Conservation (phyloP, 116 monocot species). For the Iris pallida region DNA sequence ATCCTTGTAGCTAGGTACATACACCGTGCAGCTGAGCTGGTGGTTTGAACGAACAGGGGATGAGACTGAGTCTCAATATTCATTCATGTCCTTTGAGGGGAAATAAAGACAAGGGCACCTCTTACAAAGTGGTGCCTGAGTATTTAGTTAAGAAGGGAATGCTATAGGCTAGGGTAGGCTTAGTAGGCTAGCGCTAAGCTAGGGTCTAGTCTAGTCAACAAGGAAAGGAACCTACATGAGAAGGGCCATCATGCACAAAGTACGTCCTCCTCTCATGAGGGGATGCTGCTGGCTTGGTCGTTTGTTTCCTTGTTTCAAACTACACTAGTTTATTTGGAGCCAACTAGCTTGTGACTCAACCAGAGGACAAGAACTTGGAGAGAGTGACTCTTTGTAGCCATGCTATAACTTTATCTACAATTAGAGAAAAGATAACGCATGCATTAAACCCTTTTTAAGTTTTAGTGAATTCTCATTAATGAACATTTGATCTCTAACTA, state of each 20-base stretch:
- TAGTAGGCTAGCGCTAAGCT: slow-evolving; percentile 6
- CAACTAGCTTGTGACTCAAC: neutral
- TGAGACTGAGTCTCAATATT: slow-evolving; percentile 9
- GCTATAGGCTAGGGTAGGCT: slow-evolving; percentile 26
- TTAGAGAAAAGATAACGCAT: too few species aligned
- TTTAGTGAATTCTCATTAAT: too few species aligned
- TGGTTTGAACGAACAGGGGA: neutral
- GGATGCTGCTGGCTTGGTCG: neutral
- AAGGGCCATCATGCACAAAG: slow-evolving; percentile 19
- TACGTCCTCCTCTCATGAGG: too few species aligned
- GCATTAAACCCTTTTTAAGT: too few species aligned
- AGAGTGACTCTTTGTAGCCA: too few species aligned
- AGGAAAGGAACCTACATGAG: slow-evolving; percentile 13
- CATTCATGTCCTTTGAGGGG: too few species aligned
- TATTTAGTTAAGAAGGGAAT: slow-evolving; percentile 57
- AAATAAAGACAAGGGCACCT: slow-evolving; percentile 82
- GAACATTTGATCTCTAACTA: too few species aligned
- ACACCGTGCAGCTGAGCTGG: neutral
- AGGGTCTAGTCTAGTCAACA: too few species aligned
- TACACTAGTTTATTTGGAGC: slow-evolving; percentile 2
- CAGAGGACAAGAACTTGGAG: too few species aligned
- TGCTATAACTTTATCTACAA: too few species aligned
- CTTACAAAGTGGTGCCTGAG: slow-evolving; percentile 60
- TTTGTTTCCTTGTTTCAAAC: neutral
- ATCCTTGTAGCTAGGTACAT: neutral